phyloP scores from a whole-genome alignment of 2,329 filamentous ascomycete genomes.

The Xylariales sp. region DNA sequence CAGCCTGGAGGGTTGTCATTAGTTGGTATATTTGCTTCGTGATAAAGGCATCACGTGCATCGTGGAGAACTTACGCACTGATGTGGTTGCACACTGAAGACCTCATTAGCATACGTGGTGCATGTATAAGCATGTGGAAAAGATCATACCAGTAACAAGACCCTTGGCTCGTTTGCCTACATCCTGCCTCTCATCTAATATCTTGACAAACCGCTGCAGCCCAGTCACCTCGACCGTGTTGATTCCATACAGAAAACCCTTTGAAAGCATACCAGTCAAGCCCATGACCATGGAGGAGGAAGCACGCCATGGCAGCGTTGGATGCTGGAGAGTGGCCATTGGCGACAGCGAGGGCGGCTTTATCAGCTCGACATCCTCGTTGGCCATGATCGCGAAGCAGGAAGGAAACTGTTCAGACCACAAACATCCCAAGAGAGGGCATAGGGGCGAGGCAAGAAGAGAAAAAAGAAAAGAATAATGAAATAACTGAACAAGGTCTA shows the following conservation, averaged over 20 bases:
- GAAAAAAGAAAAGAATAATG: too few species aligned
- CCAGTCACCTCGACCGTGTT: slow-evolving; percentile 75
- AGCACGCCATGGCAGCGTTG: slow-evolving; percentile 65
- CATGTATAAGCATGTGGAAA: slow-evolving; percentile 3
- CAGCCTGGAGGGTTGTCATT: slow-evolving; percentile 51
- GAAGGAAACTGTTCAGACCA: neutral
- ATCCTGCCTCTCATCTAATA: slow-evolving; percentile 71
- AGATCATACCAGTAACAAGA: slow-evolving; percentile 69
- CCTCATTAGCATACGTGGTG: slow-evolving; percentile 10
- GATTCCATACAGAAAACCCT: slow-evolving; percentile 69
- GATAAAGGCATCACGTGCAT: too few species aligned
- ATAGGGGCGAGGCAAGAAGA: neutral
- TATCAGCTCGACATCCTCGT: neutral
- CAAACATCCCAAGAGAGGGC: neutral
- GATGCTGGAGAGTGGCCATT: slow-evolving; percentile 39
- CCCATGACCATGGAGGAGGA: slow-evolving; percentile 74
- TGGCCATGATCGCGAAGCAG: slow-evolving; percentile 3
- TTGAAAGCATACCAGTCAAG: slow-evolving; percentile 64
- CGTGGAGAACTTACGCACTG: slow-evolving; percentile 82
- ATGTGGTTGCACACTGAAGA: slow-evolving; percentile 79
- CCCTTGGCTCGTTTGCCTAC: slow-evolving; percentile 65
- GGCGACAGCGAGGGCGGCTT: slow-evolving; percentile 3
- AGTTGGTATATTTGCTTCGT: too few species aligned
- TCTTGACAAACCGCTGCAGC: slow-evolving; percentile 66
- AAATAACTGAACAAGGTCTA: too few species aligned